phyloP scores from a whole-genome alignment of 768 basidiomycete genomes.

The Lyophyllum atratum region DNA sequence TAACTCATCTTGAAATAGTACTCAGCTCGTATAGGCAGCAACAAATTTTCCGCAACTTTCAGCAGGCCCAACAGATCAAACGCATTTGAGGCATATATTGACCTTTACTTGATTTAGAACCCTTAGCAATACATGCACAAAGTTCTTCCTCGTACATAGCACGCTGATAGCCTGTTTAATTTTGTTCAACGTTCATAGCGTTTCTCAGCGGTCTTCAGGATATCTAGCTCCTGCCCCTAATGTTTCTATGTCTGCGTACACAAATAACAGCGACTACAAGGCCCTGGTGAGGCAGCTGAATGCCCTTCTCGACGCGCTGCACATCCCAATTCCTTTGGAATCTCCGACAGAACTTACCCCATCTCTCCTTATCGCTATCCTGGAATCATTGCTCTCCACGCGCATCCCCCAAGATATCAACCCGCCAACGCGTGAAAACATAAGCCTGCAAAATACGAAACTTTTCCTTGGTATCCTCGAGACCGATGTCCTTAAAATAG shows the following conservation, averaged over 20 bases:
- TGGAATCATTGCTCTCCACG: constrained; percentile 59
- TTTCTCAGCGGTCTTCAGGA: background rate
- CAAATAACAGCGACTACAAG: background rate
- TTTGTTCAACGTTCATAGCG: background rate
- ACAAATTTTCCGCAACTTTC: too few relatives aligned
- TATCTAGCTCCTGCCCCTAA: constrained; percentile 9
- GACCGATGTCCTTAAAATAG: constrained; percentile 57
- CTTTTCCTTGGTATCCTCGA: constrained; percentile 76
- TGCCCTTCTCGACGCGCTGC: constrained; percentile 13
- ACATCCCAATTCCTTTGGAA: constrained; percentile 31
- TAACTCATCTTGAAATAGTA: too few relatives aligned
- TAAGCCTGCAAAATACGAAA: constrained; percentile 68
- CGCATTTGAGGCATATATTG: background rate
- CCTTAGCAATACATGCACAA: background rate
- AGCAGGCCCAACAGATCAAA: too few relatives aligned
- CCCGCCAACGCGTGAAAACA: constrained; percentile 23
- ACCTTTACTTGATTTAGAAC: background rate
- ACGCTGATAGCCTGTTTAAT: too few relatives aligned
- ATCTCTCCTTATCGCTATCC: constrained; percentile 66
- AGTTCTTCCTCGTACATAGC: background rate
- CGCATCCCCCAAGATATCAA: constrained; percentile 44
- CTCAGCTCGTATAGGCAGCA: too few relatives aligned
- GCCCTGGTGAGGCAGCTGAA: constrained; percentile 18
- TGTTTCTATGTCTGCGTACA: constrained; percentile 18
- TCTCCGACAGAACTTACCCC: constrained; percentile 69